phyloP scores from a whole-genome alignment of 352 stramenopile genomes.

The Pythium guiyangense region DNA sequence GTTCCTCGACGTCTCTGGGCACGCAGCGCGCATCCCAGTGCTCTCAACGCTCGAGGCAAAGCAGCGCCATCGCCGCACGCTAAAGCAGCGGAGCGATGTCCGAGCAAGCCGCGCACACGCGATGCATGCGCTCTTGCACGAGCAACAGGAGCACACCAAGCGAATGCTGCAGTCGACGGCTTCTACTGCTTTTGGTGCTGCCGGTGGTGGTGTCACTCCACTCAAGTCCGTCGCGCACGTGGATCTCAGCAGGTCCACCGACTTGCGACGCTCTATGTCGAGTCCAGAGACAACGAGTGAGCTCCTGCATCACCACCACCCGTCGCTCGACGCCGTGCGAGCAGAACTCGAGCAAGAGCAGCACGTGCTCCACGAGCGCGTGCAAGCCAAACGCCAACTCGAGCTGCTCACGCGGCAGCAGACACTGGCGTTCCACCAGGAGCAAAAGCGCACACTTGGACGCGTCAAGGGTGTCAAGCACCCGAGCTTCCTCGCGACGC shows the following conservation, averaged over 20 bases:
- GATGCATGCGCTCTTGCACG: slow-evolving; percentile 18
- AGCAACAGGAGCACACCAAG: slow-evolving; percentile 26
- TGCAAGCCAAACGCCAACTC: slow-evolving; percentile 13
- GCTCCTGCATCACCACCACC: neutral
- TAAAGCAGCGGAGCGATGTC: slow-evolving; percentile 16
- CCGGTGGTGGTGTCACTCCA: neutral
- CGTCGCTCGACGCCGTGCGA: neutral
- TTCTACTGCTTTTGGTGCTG: neutral
- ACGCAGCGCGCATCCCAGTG: slow-evolving; percentile 19
- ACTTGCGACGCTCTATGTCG: neutral
- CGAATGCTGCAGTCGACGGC: slow-evolving; percentile 6
- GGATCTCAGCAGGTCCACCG: slow-evolving; percentile 1
- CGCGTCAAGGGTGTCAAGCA: slow-evolving; percentile 11
- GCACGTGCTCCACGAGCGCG: slow-evolving; percentile 7
- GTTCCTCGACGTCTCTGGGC: slow-evolving; percentile 24
- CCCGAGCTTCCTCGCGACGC: slow-evolving; percentile 24
- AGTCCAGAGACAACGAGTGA: neutral
- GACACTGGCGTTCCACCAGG: slow-evolving; percentile 10
- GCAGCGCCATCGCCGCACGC: slow-evolving; percentile 11
- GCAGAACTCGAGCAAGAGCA: slow-evolving; percentile 8
- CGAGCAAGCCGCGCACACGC: slow-evolving; percentile 17
- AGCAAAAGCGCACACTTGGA: slow-evolving; percentile 18
- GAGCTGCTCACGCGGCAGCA: slow-evolving; percentile 14
- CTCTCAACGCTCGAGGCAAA: slow-evolving; percentile 14
- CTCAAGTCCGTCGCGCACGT: neutral